Evolutionary conservation across 1,284 basidiomycete genomes (phyloP), one percentile per base, ranked within the genome.

Genomic region (Leccinum subspadiceum): DNA sequence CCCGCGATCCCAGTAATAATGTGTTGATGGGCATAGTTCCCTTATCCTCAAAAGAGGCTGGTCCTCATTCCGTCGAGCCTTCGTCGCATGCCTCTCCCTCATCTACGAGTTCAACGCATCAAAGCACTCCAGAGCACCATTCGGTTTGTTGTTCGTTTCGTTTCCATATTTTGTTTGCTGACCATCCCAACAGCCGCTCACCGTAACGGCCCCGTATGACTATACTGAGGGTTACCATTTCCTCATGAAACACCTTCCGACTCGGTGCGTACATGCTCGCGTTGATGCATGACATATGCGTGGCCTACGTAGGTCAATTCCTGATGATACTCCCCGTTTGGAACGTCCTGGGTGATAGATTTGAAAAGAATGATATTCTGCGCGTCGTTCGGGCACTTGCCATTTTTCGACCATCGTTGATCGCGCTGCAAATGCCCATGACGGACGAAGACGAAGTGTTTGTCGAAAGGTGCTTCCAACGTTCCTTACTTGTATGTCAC

Each of bases 151-250:
- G 3, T 20, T 20, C 12, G n/a, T 48, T n/a, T 37, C 26, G 5
- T 12, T 46, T 50, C 37, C 4, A 17, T 26, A 20, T 22, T 37
- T 3, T 8, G 15, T 41, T 6, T 10, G 13, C 67, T 68, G 8
- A 72, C 15, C 48, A 10, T n/a, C 3, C 8, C 44, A 12, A 59
- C 82, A 84, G 77, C 86, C 78, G 62, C 90, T 94, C 62, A 90
- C 93, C 67, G 84, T 95, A 39, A 89, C 85, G n/a, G 82, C 84
- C 68, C 88, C 92, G 9, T 95, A 93, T 71, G 92, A 94, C 72
- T 96, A 96, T 70, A 95, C 93, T 13, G 89, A 96, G 76, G 93
- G 93, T 20, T 97, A 96, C 73, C 95, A 96, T 73, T 91, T 91
- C 73, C 79, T 97, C 68, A 96, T 97, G 92, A 92, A 93, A 76